Conservation (phyloP, 2,329 filamentous ascomycete genomes). For the Phialophora chinensis region DNA sequence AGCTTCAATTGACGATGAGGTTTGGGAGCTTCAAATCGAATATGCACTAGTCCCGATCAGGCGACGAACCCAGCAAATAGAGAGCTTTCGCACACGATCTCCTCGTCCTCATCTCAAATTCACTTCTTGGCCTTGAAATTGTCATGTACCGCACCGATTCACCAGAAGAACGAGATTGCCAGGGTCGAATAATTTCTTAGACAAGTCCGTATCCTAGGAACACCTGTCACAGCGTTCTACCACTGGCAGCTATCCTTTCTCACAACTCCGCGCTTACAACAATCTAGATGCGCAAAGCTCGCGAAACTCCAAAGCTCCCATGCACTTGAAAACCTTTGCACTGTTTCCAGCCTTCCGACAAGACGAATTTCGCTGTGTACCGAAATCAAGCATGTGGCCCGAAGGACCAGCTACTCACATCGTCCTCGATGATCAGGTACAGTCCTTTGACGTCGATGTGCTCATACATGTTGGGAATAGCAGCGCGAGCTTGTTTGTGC, state of each 20-base stretch:
- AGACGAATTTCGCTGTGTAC: not conserved
- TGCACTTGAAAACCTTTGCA: not conserved
- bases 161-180: not conserved
- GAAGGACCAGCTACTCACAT: slow-evolving; percentile 62
- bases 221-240: not conserved
- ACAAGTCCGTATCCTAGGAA: not conserved
- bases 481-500: slow-evolving; percentile 60
- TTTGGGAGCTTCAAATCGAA: slow-evolving; percentile 10
- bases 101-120: not conserved
- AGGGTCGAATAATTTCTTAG: not conserved
- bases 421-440: slow-evolving; percentile 70
- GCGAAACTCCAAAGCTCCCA: not conserved
- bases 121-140: not conserved
- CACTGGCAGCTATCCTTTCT: not conserved
- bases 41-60: slow-evolving; percentile 23
- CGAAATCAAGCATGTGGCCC: slow-evolving; percentile 24
- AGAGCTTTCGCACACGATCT: not conserved
- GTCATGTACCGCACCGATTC: not conserved
- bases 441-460: slow-evolving; percentile 71
- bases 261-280: not conserved
- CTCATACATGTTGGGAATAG: slow-evolving; percentile 59
- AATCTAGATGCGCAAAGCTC: not conserved
- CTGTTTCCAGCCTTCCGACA: not conserved
- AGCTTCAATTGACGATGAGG: slow-evolving; percentile 27
- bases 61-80: not conserved